Conservation (phyloP, 805 yeast species). For the Ogataea populi-albae region DNA sequence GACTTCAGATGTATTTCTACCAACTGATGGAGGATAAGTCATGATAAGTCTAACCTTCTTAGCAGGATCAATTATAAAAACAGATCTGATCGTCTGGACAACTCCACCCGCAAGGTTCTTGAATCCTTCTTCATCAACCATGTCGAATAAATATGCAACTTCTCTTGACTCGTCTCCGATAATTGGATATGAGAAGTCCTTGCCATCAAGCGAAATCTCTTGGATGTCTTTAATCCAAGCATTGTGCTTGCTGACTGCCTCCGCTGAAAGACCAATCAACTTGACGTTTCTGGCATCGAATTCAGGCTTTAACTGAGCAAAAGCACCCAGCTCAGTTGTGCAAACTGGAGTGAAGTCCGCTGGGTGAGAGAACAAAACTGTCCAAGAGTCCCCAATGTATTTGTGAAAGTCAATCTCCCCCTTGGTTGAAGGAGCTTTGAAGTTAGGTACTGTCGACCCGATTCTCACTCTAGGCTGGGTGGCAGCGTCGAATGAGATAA, state of each 20-base stretch:
- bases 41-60: constrained; percentile 85
- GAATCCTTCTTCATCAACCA: constrained; percentile 85
- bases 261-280: constrained; percentile 87
- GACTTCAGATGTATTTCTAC: constrained; percentile 92
- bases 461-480: constrained; percentile 67
- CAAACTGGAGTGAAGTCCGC: constrained; percentile 97
- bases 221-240: constrained; percentile 91
- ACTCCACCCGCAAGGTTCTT: constrained; percentile 69
- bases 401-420: constrained; percentile 88
- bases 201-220: constrained; percentile 66
- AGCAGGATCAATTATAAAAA: constrained; percentile 84
- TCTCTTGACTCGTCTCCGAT: constrained; percentile 84
- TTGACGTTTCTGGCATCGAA: constrained; percentile 82
- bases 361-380: constrained; percentile 87
- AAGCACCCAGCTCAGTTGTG: constrained; percentile 94
- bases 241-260: constrained; percentile 73
- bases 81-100: constrained; percentile 88
- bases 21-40: constrained; percentile 91
- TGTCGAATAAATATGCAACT: constrained; percentile 79
- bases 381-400: constrained; percentile 83
- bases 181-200: constrained; percentile 81
- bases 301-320: constrained; percentile 84
- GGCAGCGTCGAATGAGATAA: constrained; percentile 46
- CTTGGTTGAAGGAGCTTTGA: constrained; percentile 74
- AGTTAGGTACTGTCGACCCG: constrained; percentile 86